Conservation (phyloP, 2,329 filamentous ascomycete species). For the Diplodia scrobiculata region DNA sequence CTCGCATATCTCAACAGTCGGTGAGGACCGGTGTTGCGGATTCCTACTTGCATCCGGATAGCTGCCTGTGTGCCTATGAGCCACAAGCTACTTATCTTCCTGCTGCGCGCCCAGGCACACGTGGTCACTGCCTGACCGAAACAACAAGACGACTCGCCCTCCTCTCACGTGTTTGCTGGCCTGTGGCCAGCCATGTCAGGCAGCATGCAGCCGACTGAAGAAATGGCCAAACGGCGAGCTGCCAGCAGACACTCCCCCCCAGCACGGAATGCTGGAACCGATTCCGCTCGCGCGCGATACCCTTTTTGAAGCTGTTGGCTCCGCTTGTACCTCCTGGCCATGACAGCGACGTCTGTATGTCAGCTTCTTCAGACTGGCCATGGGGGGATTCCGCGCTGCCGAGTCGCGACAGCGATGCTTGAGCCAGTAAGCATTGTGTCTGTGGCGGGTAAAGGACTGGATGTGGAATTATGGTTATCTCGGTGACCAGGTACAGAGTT, state of each 20-base stretch:
- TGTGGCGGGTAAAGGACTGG: background rate
- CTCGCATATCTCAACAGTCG: slow-evolving; percentile 27
- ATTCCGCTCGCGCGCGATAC: slow-evolving; percentile 17
- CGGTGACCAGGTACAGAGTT: slow-evolving; percentile 11
- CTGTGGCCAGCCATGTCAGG: slow-evolving; percentile 1
- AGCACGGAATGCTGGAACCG: slow-evolving; percentile 12
- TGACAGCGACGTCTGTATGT: background rate
- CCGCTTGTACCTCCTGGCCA: background rate
- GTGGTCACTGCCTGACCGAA: slow-evolving; percentile 16
- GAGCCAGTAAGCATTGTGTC: background rate
- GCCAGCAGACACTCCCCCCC: background rate
- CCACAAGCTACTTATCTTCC: slow-evolving; percentile 15
- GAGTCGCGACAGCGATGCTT: background rate
- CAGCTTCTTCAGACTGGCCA: slow-evolving; percentile 10
- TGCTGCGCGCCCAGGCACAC: slow-evolving; percentile 20
- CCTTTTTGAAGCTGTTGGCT: slow-evolving; percentile 7
- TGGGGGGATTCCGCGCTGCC: too few species aligned
- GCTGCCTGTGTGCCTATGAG: slow-evolving; percentile 11
- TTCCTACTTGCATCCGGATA: slow-evolving; percentile 10
- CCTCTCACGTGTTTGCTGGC: slow-evolving; percentile 6
- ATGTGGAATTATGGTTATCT: slow-evolving; percentile 15
- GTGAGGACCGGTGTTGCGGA: slow-evolving; percentile 22
- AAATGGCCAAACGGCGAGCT: background rate
- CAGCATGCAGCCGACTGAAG: slow-evolving; percentile 14
- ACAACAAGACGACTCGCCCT: background rate